Evolutionary conservation across 2,329 filamentous ascomycete species (phyloP).

Genomic region (Penicillium polonicum): DNA sequence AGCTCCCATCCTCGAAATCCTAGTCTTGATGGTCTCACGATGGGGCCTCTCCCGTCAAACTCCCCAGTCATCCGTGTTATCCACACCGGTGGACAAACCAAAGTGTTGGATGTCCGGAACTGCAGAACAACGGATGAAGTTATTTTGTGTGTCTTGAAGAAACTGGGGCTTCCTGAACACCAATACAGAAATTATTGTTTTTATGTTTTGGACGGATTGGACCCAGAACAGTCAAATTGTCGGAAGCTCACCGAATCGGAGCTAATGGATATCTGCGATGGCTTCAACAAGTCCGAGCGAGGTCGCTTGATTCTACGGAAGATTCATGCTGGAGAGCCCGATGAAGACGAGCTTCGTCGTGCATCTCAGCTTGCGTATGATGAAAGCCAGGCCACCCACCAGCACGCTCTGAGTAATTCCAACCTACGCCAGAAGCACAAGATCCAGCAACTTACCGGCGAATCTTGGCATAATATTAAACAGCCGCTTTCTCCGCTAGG

Average conservation of each 20-base stretch:
- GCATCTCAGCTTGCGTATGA: conserved; percentile 88
- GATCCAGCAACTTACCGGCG: conserved; percentile 83
- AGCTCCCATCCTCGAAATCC: conserved; percentile 75
- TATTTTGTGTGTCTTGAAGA: conserved; percentile 82
- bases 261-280: conserved; percentile 85
- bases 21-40: conserved; percentile 81
- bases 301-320: conserved; percentile 88
- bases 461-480: conserved; percentile 79
- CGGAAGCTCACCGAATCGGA: conserved; percentile 82
- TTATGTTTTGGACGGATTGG: conserved; percentile 82
- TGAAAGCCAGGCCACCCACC: conserved; percentile 73
- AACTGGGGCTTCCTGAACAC: conserved; percentile 83
- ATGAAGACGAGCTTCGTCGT: conserved; percentile 78
- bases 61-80: conserved; percentile 92
- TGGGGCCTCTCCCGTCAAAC: conserved; percentile 79
- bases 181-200: conserved; percentile 97
- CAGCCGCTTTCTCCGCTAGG: conserved; percentile 78
- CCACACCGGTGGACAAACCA: conserved; percentile 85
- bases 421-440: conserved; percentile 82
- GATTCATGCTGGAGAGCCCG: conserved; percentile 88
- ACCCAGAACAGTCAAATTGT: conserved; percentile 77
- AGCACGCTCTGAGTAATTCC: conserved; percentile 56
- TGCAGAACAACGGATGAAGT: conserved; percentile 92
- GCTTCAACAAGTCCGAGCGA: conserved; percentile 78
- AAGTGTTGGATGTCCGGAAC: conserved; percentile 88